These are phyloP conservation scores for Diaporthe sp. DNA, from an alignment of 2,329 filamentous ascomycete species.

Conservation along the genomic window DNA sequence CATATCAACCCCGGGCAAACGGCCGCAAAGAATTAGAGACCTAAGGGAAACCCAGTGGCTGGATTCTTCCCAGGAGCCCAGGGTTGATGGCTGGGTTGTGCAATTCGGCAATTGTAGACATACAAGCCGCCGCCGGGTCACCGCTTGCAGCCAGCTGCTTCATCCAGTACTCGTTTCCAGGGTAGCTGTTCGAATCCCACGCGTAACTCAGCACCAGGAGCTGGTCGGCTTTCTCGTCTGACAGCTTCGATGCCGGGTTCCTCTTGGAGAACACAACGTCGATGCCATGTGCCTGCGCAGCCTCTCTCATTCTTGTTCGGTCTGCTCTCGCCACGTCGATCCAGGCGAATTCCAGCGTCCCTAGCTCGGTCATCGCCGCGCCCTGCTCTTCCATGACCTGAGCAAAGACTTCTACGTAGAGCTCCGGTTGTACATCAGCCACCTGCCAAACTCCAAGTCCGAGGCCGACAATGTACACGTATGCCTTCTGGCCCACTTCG, in stretches of 20 bases:
- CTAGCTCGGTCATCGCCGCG: neutral
- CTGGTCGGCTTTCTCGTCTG: constrained; percentile 31
- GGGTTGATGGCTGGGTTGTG: constrained; percentile 47
- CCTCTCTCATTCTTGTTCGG: neutral
- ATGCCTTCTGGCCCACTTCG: constrained; percentile 38
- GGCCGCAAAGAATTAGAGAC: too few relatives aligned
- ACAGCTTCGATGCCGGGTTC: constrained; percentile 38
- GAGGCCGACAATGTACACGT: constrained; percentile 46
- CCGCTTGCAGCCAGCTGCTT: constrained; percentile 39
- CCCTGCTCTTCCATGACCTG: neutral
- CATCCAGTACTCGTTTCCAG: constrained; percentile 47
- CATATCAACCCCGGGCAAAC: too few relatives aligned
- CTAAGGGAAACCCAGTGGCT: constrained; percentile 33
- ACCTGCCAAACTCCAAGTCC: constrained; percentile 44
- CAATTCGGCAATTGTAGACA: constrained; percentile 47
- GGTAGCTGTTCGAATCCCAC: constrained; percentile 47
- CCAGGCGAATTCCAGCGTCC: constrained; percentile 18
- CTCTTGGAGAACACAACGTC: constrained; percentile 9
- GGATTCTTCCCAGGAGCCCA: constrained; percentile 39
- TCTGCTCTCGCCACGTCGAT: neutral
- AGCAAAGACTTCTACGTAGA: constrained; percentile 11
- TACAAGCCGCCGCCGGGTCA: constrained; percentile 47
- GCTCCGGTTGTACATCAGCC: constrained; percentile 31
- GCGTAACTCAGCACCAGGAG: constrained; percentile 46
- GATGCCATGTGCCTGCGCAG: neutral